Evolutionary conservation across 2,329 filamentous ascomycete species (phyloP).

Genomic region (Sclerotinia sclerotiorum): DNA sequence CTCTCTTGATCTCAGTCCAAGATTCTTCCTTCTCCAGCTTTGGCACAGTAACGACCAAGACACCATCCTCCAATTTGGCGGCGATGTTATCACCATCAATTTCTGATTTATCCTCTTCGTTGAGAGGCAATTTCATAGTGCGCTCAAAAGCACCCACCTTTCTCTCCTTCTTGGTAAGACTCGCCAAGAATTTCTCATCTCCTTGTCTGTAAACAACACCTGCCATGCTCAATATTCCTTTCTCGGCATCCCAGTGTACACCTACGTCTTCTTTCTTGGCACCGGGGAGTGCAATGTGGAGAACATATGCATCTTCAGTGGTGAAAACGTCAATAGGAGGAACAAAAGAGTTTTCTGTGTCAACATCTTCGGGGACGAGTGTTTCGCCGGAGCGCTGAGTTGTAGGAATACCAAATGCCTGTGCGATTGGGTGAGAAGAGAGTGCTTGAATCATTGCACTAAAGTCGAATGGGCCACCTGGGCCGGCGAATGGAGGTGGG

Average conservation of each 20-base stretch:
- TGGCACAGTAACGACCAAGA: slow-evolving; percentile 74
- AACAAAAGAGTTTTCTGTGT: slow-evolving; percentile 49
- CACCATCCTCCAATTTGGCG: slow-evolving; percentile 76
- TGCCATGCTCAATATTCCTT: slow-evolving; percentile 62
- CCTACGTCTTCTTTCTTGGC: slow-evolving; percentile 76
- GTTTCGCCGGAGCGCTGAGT: slow-evolving; percentile 33
- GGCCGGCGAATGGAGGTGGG: slow-evolving; percentile 32
- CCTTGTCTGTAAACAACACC: slow-evolving; percentile 72
- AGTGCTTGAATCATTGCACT: slow-evolving; percentile 34
- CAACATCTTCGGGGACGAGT: slow-evolving; percentile 29
- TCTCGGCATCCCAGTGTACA: slow-evolving; percentile 73
- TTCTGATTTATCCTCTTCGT: slow-evolving; percentile 55
- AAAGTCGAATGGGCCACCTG: slow-evolving; percentile 36
- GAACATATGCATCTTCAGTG: slow-evolving; percentile 61
- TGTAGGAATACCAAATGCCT: slow-evolving; percentile 29
- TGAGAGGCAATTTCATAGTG: slow-evolving; percentile 59
- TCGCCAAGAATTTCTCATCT: slow-evolving; percentile 66
- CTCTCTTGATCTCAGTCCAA: slow-evolving; percentile 61
- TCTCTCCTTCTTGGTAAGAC: slow-evolving; percentile 62
- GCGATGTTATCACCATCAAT: slow-evolving; percentile 67
- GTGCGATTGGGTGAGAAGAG: slow-evolving; percentile 36
- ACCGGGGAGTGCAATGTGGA: slow-evolving; percentile 74
- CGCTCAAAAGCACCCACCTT: slow-evolving; percentile 74
- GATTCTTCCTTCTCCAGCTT: slow-evolving; percentile 60
- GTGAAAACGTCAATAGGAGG: slow-evolving; percentile 77